phyloP scores from a whole-genome alignment of 2,329 filamentous ascomycete species.

The Fusarium bulbicola region DNA sequence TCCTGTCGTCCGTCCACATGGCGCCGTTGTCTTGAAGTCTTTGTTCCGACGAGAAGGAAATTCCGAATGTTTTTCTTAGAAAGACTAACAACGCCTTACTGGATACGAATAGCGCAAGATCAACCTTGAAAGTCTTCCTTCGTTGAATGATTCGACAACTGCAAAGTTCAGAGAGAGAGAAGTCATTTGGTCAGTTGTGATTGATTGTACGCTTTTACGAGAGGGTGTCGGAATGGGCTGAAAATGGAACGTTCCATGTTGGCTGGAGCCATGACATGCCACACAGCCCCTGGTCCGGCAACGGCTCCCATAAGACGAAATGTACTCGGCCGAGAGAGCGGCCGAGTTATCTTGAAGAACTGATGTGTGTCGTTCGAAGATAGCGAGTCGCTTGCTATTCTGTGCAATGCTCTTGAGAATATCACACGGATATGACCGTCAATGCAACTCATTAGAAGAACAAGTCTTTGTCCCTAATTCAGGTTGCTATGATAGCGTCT shows the following conservation, averaged over 20 bases:
- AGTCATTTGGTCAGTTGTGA: neutral
- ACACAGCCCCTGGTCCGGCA: conserved; percentile 21
- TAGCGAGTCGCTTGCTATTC: neutral
- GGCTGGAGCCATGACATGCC: conserved; percentile 30
- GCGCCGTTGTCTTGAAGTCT: neutral
- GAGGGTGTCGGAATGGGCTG: conserved; percentile 6
- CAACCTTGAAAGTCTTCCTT: neutral
- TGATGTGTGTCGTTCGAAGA: neutral
- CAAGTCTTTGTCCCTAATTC: conserved; percentile 3
- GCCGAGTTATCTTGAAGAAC: conserved; percentile 18
- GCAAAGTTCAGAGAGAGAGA: neutral
- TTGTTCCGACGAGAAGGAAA: neutral
- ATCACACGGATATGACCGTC: neutral
- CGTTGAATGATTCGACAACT: neutral
- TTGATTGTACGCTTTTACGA: neutral
- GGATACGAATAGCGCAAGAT: neutral
- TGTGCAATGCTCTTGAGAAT: neutral
- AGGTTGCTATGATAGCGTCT: neutral
- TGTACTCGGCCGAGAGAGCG: conserved; percentile 29
- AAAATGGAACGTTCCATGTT: conserved; percentile 35
- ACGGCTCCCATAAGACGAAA: conserved; percentile 5
- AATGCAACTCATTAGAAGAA: neutral
- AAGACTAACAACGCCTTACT: neutral
- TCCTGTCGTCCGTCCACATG: conserved; percentile 1
- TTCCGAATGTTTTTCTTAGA: neutral